Base-by-base conservation (phyloP, 768 basidiomycete species). In the Boletus tomentosulus region DNA sequence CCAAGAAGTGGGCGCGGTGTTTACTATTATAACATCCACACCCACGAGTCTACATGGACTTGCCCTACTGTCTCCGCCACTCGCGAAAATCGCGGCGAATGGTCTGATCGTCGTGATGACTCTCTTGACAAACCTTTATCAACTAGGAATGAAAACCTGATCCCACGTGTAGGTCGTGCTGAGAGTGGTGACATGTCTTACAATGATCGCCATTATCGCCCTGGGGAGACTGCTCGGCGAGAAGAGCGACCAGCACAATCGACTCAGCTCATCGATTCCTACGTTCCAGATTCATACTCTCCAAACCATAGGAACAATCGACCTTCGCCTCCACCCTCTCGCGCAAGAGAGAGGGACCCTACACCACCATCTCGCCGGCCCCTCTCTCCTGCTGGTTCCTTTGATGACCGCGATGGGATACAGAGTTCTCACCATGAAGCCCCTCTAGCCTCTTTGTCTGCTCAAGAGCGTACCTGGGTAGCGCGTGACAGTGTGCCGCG, bases 181-280 rank as follows among this genome's bases (percentile, higher is more conserved):
- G 72, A 72, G 42, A 50, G 49, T 22, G 58, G 55, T 37, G 56
- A 60, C 58, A 74, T 85, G 51, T 77, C 81, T 16, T 82, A 78
- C 51, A 73, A 78, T 53, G 86, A 86, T 65, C 79, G 86, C 28
- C 83, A 86, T 65, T 87, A 87, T 66, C 80, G 84, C 46, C 84
- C 85, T 33, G 74, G 65, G 42, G 68, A 70, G 34, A 43, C 59
- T 11, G 45, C 34, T 55, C 62, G 68, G 3, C 58, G 68, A 22
- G 70, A 70, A 33, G 68, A 71, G 50, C 64, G 64, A 42, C 53
- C 60, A 6, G 31, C 22, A 45, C 31, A 52, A 3, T 48, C 71
- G 1, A 35, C 62, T 53, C 62, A 68, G 44, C 57, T 48, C 50
- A 53, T 54, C 33, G 61, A 68, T 52, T 57, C 66, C 50, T 69